phyloP scores from a whole-genome alignment of 1,284 basidiomycete species.

The Austropuccinia psidii region DNA sequence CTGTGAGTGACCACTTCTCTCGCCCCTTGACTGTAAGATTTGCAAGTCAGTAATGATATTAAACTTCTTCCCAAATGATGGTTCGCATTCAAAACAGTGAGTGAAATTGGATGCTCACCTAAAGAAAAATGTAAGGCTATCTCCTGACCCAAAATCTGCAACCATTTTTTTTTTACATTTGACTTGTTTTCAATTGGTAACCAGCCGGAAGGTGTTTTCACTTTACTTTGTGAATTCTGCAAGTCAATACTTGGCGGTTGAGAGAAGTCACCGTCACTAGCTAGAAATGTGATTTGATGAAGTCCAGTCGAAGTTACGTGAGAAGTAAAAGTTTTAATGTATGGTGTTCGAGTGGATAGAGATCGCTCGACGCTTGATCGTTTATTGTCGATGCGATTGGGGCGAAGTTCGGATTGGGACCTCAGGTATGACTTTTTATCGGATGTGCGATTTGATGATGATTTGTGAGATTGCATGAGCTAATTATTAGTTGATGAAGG shows the following conservation, averaged over 20 bases:
- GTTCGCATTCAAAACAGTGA: background rate
- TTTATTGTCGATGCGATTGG: too few species aligned
- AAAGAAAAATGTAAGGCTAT: constrained; percentile 1
- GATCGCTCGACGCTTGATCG: too few species aligned
- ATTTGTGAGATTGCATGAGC: too few species aligned
- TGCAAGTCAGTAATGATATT: background rate
- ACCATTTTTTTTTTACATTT: background rate
- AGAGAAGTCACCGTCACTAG: background rate
- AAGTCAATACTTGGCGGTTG: background rate
- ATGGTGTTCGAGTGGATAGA: too few species aligned
- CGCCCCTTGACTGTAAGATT: background rate
- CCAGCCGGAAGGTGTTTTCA: background rate
- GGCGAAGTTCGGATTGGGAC: too few species aligned
- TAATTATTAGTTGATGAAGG: too few species aligned
- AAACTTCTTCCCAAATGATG: background rate
- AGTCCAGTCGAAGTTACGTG: too few species aligned
- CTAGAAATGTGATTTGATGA: background rate
- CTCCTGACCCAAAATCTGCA: background rate
- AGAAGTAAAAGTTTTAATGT: too few species aligned
- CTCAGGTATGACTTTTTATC: too few species aligned
- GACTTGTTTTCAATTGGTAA: background rate
- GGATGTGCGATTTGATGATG: too few species aligned
- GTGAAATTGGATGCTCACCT: background rate
- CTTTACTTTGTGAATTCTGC: background rate
- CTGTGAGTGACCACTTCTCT: constrained; percentile 11